Conservation (phyloP, 768 basidiomycete species). For the Boletus subparvulus region DNA sequence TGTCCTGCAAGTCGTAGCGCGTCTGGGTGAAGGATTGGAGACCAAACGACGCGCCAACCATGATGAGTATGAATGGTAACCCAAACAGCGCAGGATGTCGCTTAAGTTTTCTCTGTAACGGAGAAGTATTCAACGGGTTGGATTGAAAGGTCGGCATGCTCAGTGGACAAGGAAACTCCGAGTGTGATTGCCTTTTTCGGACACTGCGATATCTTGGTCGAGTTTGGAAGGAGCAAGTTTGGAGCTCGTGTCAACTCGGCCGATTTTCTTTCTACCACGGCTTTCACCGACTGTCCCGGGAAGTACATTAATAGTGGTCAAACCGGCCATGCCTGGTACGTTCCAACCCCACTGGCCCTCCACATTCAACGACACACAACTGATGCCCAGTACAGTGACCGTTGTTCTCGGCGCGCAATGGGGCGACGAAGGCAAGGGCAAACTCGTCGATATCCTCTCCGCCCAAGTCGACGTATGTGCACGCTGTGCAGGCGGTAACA, state of each 20-base stretch:
- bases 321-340: slow-evolving; percentile 26
- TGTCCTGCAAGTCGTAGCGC: slow-evolving; percentile 84
- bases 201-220: background rate
- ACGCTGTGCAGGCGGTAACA: slow-evolving; percentile 96
- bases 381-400: slow-evolving; percentile 41
- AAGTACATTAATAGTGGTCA: background rate
- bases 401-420: slow-evolving; percentile 88
- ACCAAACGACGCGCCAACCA: slow-evolving; percentile 85
- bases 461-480: slow-evolving; percentile 91
- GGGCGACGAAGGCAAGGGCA: slow-evolving; percentile 94
- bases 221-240: too few species aligned
- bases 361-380: background rate
- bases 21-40: slow-evolving; percentile 84
- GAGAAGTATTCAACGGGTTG: slow-evolving; percentile 33
- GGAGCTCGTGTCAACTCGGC: background rate
- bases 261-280: slow-evolving; percentile 11
- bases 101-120: slow-evolving; percentile 41
- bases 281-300: slow-evolving; percentile 3
- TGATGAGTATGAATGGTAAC: slow-evolving; percentile 79
- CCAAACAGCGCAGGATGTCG: slow-evolving; percentile 78
- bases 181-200: slow-evolving; percentile 18
- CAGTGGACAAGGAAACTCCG: background rate
- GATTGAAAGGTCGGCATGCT: slow-evolving; percentile 53
- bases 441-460: slow-evolving; percentile 94
- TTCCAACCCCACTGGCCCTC: background rate